Conservation (phyloP, 2,329 filamentous ascomycete species). For the Epichloe gansuensis region DNA sequence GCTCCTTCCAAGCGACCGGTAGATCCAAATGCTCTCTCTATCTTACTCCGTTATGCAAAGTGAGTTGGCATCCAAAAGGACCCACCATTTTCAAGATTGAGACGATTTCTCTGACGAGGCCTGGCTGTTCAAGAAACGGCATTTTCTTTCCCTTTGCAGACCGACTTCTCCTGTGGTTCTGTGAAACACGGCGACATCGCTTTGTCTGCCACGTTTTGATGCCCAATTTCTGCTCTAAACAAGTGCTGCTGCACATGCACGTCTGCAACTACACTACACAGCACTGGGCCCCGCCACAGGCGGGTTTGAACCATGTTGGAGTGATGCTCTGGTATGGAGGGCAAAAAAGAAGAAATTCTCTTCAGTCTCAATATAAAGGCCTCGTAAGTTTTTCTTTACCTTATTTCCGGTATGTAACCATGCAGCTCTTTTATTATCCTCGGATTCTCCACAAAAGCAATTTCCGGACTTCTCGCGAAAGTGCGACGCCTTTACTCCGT, state of each 20-base stretch:
- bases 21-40: not conserved
- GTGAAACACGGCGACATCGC: not conserved
- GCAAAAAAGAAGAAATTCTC: too few relatives aligned
- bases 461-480: too few relatives aligned
- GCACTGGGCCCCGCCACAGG: too few relatives aligned
- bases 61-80: conserved; percentile 8
- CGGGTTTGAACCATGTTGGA: too few relatives aligned
- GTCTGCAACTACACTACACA: not conserved
- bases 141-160: not conserved
- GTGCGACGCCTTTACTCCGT: too few relatives aligned
- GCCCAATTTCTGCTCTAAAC: not conserved
- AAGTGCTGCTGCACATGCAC: not conserved
- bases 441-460: too few relatives aligned
- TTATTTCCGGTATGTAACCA: too few relatives aligned
- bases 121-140: not conserved
- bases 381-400: too few relatives aligned
- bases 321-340: too few relatives aligned
- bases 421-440: too few relatives aligned
- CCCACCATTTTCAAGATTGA: not conserved
- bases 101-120: not conserved
- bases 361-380: too few relatives aligned
- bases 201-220: conserved; percentile 1
- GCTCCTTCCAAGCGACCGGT: conserved; percentile 2
- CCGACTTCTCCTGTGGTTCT: not conserved
- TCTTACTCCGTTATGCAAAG: conserved; percentile 4